Conservation (phyloP, 768 basidiomycete species). For the Pleurotus sapidus region DNA sequence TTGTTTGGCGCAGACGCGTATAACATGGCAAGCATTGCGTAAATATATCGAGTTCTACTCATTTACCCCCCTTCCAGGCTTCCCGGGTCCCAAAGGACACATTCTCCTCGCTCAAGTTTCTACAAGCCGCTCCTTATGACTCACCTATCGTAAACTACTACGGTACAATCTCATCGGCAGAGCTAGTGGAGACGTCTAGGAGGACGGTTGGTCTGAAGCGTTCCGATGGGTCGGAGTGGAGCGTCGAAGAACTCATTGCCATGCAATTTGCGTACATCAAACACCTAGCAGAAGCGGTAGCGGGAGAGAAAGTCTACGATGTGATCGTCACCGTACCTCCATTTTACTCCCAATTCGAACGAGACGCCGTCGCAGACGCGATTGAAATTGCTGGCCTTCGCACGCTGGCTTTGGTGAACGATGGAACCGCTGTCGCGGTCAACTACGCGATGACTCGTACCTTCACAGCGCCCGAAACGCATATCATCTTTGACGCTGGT, state of each 20-base stretch:
- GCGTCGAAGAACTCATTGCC: constrained; percentile 85
- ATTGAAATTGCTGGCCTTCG: constrained; percentile 87
- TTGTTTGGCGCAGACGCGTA: constrained; percentile 88
- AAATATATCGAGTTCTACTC: neutral
- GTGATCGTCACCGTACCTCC: constrained; percentile 89
- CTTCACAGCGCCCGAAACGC: constrained; percentile 78
- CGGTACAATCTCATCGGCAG: constrained; percentile 50
- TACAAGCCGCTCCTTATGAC: constrained; percentile 69
- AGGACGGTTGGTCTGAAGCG: constrained; percentile 58
- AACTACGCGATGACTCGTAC: constrained; percentile 97
- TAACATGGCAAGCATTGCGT: constrained; percentile 63
- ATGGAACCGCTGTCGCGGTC: constrained; percentile 92
- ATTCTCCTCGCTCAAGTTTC: constrained; percentile 81
- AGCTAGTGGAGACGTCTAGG: constrained; percentile 52
- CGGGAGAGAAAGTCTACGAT: constrained; percentile 77
- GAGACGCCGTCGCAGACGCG: constrained; percentile 89
- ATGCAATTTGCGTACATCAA: constrained; percentile 94
- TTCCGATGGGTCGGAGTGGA: constrained; percentile 69
- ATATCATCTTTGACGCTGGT: constrained; percentile 94
- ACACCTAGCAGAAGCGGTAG: constrained; percentile 75
- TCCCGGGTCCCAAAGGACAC: constrained; percentile 89
- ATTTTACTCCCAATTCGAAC: constrained; percentile 87
- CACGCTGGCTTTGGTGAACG: constrained; percentile 83
- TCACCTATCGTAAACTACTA: constrained; percentile 60
- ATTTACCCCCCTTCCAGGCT: constrained; percentile 48